Evolutionary conservation across 2,329 filamentous ascomycete species (phyloP), one percentile per base, ranked within the genome.

Genomic region (Thyridium curvatum): DNA sequence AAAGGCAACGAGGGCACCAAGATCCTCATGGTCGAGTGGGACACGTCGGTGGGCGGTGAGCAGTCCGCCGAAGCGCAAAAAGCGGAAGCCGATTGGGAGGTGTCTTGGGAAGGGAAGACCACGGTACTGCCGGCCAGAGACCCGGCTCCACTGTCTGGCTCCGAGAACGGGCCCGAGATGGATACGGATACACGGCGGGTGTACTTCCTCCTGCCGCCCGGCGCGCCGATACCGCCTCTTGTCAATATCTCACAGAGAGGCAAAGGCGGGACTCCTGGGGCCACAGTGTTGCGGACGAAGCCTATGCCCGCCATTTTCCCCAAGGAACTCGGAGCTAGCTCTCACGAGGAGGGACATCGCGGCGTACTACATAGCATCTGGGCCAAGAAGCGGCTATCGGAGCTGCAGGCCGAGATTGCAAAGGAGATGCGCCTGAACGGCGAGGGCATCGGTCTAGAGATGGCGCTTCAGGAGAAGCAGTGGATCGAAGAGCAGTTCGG

Each of bases 21-120:
- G 67, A 82, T 95, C 46, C 68, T 95, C 51, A 93, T 95, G 87
- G 82, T 94, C 30, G 88, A 95, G 60, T 95, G 89, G 89, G 80
- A 86, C 56, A 58, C 62, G 9, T 42, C 44, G n/a, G 73, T 75
- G 47, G 65, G 72, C 42, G 59, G 65, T 32, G 70, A 64, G 3
- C 61, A 13, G 13, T 17, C 13, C 14, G 21, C 6, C 21, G 21
- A 66, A 37, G 61, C 62, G 10, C 47, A 69, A 13, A 55, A 53
- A 1, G 74, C 71, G 3, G 73, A 72, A 18, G 35, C 33, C 13
- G 57, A 59, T 43, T 94, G 88, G 88, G 76, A 84, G 42, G 81
- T 94, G 15, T 83, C 79, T 2, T 94, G 89, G 88, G 79, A 89
- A 32, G 84, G 86, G 33, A 94, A 93, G 59, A 77, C 73, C 18